Percentiles rank a stretch among this genome's conserved stretches.
Evolutionary conservation across 345 rosid genomes (phyloP).

Genomic region (Sonneratia alba): DNA sequence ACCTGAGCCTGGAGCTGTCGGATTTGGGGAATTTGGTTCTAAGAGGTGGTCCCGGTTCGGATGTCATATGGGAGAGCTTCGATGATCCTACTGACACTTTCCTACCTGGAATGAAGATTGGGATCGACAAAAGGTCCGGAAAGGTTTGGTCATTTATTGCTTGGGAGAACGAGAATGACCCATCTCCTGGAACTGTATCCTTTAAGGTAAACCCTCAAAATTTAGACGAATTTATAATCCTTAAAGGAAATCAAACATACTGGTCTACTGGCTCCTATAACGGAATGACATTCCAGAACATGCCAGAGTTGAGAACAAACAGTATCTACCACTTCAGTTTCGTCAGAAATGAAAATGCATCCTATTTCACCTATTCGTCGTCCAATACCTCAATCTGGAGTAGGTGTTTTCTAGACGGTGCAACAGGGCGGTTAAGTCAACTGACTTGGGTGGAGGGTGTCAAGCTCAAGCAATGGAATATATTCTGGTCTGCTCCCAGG

Average conservation of each 20-base stretch:
- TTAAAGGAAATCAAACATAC: background rate
- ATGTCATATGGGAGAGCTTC: slow-evolving; percentile 41
- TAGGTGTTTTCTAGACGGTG: slow-evolving; percentile 10
- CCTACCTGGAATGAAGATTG: slow-evolving; percentile 35
- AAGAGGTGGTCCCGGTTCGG: slow-evolving; percentile 9
- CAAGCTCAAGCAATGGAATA: background rate
- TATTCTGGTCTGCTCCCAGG: slow-evolving; percentile 18
- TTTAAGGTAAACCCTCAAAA: background rate
- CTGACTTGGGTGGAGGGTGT: slow-evolving; percentile 4
- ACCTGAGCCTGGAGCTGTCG: slow-evolving; percentile 19
- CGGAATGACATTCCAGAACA: accelerated
- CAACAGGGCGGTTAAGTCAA: slow-evolving; percentile 11
- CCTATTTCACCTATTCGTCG: background rate
- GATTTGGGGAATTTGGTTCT: slow-evolving; percentile 43
- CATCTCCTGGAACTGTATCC: background rate
- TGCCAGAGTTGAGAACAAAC: background rate
- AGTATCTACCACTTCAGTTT: background rate
- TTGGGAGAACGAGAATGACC: background rate
- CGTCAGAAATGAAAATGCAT: background rate
- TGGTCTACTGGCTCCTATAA: slow-evolving; percentile 1
- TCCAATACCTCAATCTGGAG: accelerated
- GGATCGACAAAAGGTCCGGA: slow-evolving; percentile 7
- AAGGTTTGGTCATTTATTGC: background rate
- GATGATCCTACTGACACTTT: slow-evolving; percentile 30
- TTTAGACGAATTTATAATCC: background rate